Evolutionary conservation across 768 basidiomycete species (phyloP).

Genomic region (Serendipita sp.): DNA sequence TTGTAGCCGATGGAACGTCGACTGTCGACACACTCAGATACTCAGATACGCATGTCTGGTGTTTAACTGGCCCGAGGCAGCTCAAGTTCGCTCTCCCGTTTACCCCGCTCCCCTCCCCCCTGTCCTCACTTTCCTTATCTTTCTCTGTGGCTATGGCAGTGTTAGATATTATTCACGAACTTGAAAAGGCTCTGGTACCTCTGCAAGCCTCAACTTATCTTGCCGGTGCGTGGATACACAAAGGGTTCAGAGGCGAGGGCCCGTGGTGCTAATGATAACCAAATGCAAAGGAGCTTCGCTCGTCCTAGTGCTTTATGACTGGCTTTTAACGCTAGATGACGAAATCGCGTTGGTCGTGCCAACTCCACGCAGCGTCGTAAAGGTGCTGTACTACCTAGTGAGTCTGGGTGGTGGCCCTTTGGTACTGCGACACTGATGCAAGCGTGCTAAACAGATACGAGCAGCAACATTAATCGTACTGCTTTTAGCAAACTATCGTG

Average conservation of each 20-base stretch:
- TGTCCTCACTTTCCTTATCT: neutral
- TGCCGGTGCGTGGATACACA: neutral
- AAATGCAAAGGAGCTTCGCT: neutral
- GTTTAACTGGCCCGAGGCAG: too few relatives aligned
- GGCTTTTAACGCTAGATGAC: neutral
- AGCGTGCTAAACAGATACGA: neutral
- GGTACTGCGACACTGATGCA: neutral
- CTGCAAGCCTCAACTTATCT: neutral
- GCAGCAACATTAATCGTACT: neutral
- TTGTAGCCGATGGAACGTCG: too few relatives aligned
- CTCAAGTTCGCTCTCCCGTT: too few relatives aligned
- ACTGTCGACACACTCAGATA: too few relatives aligned
- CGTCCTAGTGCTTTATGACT: neutral
- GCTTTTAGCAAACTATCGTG: constrained; percentile 1
- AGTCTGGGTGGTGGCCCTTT: neutral
- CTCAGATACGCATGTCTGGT: too few relatives aligned
- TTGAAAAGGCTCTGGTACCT: neutral
- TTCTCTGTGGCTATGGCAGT: neutral
- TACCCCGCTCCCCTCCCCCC: neutral
- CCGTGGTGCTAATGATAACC: neutral
- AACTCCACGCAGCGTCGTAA: neutral
- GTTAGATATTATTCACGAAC: neutral
- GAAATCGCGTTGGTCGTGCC: neutral
- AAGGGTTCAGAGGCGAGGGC: neutral
- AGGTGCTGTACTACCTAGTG: neutral